Evolutionary conservation across 768 basidiomycete genomes (phyloP), one percentile per base, ranked within the genome.

Genomic region (Kockovaella imperatae): DNA sequence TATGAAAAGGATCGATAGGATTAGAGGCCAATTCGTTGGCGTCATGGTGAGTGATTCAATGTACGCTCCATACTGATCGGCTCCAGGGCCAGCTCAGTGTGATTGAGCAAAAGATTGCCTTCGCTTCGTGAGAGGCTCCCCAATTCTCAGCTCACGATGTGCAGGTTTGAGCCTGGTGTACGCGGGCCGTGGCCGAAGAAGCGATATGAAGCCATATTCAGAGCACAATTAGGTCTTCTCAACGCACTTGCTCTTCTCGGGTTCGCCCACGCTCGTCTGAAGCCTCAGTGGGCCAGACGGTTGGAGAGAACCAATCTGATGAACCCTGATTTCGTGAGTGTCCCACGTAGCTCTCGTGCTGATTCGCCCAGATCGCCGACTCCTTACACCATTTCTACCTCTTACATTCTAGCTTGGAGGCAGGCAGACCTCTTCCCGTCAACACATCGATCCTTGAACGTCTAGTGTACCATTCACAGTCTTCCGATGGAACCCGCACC

Each of bases 241-340:
- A 49, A 59, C 1, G 64, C 64, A 36, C 59, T 77, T n/a, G 63
- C 63, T 4, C 49, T 70, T 21, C 47, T 74, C 15, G 57, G 62
- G 2, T 69, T 73, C 5, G 72, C 79, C 0, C 71, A 80, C 15
- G 56, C 64, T 1, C 70, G 77, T 15, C 60, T 80, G 24, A 73
- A 77, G 24, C 70, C 70, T 0, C 54, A 66, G 14, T 77, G 76
- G 75, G 67, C 76, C 18, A 64, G 65, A 23, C 49, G 54, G 5
- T 71, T 79, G 41, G 73, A 74, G 25, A 65, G 70, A 41, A 78
- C 77, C 1, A 74, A 75, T 28, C 74, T 78, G 46, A 70, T 81
- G 32, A 78, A 81, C 56, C 79, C 80, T 0, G 74, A 77, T 56
- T 78, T 80, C 53, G 79, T 77, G 49, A 53, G 75, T 74, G 3